These are phyloP conservation scores for Termitomyces sp. DNA, from an alignment of 768 basidiomycete genomes.

Conservation along the genomic window DNA sequence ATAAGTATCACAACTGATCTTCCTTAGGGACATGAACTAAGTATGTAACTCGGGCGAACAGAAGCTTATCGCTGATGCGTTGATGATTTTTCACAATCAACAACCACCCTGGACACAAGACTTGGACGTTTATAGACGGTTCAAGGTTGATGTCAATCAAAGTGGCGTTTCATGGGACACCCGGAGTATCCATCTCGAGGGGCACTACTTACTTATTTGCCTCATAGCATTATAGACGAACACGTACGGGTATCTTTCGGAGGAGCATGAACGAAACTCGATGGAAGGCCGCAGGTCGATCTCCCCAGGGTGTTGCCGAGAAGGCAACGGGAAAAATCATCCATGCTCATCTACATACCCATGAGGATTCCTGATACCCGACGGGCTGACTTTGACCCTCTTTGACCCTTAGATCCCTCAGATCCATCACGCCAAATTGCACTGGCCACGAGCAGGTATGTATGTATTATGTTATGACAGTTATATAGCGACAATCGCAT, in stretches of 20 bases:
- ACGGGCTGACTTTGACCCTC: slow-evolving; percentile 9
- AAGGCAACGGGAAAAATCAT: background rate
- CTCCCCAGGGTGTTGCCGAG: background rate
- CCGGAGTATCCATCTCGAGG: background rate
- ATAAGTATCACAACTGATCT: too few relatives aligned
- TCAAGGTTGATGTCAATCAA: background rate
- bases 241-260: background rate
- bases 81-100: too few relatives aligned
- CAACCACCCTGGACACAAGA: too few relatives aligned
- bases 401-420: slow-evolving; percentile 12
- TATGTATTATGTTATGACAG: background rate
- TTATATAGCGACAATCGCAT: slow-evolving; percentile 8
- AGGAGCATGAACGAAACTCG: background rate
- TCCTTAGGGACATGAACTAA: too few relatives aligned
- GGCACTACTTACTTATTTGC: background rate
- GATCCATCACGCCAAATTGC: slow-evolving; percentile 14
- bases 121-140: background rate
- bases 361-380: background rate
- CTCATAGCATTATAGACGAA: background rate
- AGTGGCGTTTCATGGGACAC: background rate
- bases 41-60: background rate
- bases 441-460: slow-evolving; percentile 1
- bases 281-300: background rate
- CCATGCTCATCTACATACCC: background rate
- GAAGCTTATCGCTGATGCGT: background rate